Base-by-base conservation (phyloP, 2,329 filamentous ascomycete species). In the Talaromyces verruculosus region DNA sequence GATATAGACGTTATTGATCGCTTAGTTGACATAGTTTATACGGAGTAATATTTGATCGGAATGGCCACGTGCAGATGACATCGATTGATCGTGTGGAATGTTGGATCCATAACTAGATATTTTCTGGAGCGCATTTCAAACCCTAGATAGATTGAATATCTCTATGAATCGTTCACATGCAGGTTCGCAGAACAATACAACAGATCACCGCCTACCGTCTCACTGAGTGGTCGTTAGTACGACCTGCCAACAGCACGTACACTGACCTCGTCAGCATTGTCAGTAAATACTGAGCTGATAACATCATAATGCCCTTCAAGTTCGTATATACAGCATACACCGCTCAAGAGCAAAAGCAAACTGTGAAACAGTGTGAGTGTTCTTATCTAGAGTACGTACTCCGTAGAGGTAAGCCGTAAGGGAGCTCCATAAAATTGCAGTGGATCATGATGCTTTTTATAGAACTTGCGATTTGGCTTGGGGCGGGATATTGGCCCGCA, bases 401-500 rank as follows among this genome's bases (percentile, higher is more conserved):
- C 41, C 41, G 19, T 45, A 25, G 25, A 4, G 25, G 25, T 3
- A 25, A 4, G 3, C 25, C 25, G 25, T 2, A 33, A 41, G 35
- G 4, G 13, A 15, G 35, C 39, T 17, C 39, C 39, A 45, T 47
- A 47, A 11, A 28, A 30, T 51, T 17, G 47, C 47, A 7, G 49
- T 53, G 49, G 49, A 53, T 10, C 49, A 53, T 39, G 55, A 37
- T 58, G 15, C 55, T 58, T 58, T 25, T 39, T 58, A 58, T 58
- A 58, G 53, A 57, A 33, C 30, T 8, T 57, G n/a, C 22, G 49
- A 53, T 33, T 53, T 4, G 28, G 25, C 49, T 41, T 58, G 55
- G 55, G 55, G 55, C 55, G 49, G 49, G 49, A 30, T 53, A 53
- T 53, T 17, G 8, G 49, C 49, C 33, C 49, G 25, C 49, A 53